These are phyloP conservation scores for Pichia rugopelliculosa DNA, from an alignment of 805 yeast genomes.

Conservation along the genomic window DNA sequence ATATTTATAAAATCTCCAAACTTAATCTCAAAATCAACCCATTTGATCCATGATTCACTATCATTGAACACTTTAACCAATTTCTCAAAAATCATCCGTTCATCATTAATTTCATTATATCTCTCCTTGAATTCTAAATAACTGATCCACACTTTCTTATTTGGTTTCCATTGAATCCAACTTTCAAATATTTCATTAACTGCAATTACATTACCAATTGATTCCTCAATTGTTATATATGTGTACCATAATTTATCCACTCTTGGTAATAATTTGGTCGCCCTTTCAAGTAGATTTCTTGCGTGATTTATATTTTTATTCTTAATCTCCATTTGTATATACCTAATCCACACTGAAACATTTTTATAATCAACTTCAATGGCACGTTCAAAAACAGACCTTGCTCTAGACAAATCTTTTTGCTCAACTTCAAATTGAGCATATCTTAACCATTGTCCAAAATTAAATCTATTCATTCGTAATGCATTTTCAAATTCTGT, in stretches of 20 bases:
- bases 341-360: conserved; percentile 80
- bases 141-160: conserved; percentile 60
- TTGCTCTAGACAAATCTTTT: conserved; percentile 67
- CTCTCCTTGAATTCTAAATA: conserved; percentile 68
- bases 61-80: conserved; percentile 48
- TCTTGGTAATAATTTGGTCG: conserved; percentile 64
- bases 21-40: conserved; percentile 66
- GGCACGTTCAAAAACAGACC: conserved; percentile 86
- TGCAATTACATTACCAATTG: conserved; percentile 53
- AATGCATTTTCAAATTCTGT: conserved; percentile 82
- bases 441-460: conserved; percentile 86
- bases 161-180: conserved; percentile 80
- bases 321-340: conserved; percentile 70
- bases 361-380: conserved; percentile 60
- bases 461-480: conserved; percentile 72
- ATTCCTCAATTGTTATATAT: conserved; percentile 77
- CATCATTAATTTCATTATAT: conserved; percentile 44
- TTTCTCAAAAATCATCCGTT: conserved; percentile 48
- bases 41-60: conserved; percentile 58
- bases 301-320: conserved; percentile 79
- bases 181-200: conserved; percentile 61
- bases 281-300: conserved; percentile 73
- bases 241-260: conserved; percentile 83
- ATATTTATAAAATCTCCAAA: conserved; percentile 39
- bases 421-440: conserved; percentile 83